Conservation (phyloP, 2,329 filamentous ascomycete species). For the Chaetomiaceae sp. region DNA sequence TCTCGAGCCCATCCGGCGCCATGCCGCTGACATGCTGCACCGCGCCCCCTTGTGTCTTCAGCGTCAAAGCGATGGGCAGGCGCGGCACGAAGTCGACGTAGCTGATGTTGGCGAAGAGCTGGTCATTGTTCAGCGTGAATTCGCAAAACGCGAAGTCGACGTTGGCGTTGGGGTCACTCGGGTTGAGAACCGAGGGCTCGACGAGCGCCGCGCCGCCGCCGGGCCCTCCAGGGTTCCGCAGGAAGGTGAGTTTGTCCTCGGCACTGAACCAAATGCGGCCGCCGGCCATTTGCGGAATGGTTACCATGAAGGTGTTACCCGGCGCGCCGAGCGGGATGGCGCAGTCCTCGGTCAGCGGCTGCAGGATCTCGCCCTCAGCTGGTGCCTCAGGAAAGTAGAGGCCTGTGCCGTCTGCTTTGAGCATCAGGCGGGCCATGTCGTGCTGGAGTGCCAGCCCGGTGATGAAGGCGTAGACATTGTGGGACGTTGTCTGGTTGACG, state of each 20-base stretch:
- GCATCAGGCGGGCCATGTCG: conserved; percentile 31
- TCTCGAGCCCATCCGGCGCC: conserved; percentile 48
- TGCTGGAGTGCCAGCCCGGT: conserved; percentile 54
- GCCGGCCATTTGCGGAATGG: conserved; percentile 58
- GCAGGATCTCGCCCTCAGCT: conserved; percentile 32
- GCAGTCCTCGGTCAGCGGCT: conserved; percentile 48
- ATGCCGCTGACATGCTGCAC: conserved; percentile 53
- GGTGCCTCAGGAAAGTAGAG: conserved; percentile 54
- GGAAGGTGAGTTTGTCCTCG: conserved; percentile 49
- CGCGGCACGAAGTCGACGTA: conserved; percentile 59
- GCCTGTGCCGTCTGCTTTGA: conserved; percentile 41
- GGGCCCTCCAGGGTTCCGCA: conserved; percentile 53
- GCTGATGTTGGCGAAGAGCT: conserved; percentile 58
- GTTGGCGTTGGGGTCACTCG: conserved; percentile 47
- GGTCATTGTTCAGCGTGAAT: conserved; percentile 51
- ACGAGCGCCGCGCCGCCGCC: conserved; percentile 48
- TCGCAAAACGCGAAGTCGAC: conserved; percentile 54
- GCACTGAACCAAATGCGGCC: conserved; percentile 59
- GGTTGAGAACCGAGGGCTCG: conserved; percentile 61
- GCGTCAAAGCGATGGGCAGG: conserved; percentile 48
- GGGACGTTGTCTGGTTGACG: conserved; percentile 26
- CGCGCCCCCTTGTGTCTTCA: conserved; percentile 37
- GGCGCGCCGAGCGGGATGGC: conserved; percentile 54
- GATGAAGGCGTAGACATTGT: conserved; percentile 54
- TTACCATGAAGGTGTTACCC: conserved; percentile 46